These are phyloP conservation scores for Orbilia ellipsospora DNA, from an alignment of 2,329 filamentous ascomycete species.

Conservation along the genomic window DNA sequence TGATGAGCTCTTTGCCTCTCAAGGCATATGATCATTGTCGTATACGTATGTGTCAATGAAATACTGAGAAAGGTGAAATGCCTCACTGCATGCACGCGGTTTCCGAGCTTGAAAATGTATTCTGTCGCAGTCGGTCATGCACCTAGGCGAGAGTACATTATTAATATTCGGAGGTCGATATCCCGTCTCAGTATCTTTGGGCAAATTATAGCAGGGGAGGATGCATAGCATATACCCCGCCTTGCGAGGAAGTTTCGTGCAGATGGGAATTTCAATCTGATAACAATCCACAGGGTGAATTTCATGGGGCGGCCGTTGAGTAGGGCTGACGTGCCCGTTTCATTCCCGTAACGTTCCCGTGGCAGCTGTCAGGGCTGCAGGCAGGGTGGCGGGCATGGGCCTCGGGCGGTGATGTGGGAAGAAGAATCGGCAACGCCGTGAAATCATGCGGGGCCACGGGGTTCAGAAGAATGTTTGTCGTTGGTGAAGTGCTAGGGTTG, in stretches of 20 bases:
- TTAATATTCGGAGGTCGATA: slow-evolving; percentile 9
- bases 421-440: slow-evolving; percentile 27
- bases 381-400: slow-evolving; percentile 11
- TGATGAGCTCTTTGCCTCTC: no score
- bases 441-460: slow-evolving; percentile 16
- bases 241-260: slow-evolving; percentile 8
- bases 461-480: background rate
- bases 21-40: no score
- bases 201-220: slow-evolving; percentile 17
- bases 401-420: slow-evolving; percentile 6
- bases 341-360: slow-evolving; percentile 23
- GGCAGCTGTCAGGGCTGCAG: slow-evolving; percentile 18
- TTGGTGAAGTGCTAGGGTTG: background rate
- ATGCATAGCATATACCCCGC: slow-evolving; percentile 18
- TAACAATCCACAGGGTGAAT: no score
- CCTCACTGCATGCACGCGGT: no score
- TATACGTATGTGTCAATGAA: no score
- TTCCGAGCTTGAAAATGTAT: no score
- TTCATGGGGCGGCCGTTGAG: slow-evolving; percentile 14
- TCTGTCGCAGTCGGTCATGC: slow-evolving; percentile 38
- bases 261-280: background rate
- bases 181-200: background rate
- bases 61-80: no score
- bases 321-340: slow-evolving; percentile 15
- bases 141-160: slow-evolving; percentile 43